Evolutionary conservation across 2,329 filamentous ascomycete species (phyloP), one percentile per base, ranked within the genome.

Genomic region (Diplodia intermedia): DNA sequence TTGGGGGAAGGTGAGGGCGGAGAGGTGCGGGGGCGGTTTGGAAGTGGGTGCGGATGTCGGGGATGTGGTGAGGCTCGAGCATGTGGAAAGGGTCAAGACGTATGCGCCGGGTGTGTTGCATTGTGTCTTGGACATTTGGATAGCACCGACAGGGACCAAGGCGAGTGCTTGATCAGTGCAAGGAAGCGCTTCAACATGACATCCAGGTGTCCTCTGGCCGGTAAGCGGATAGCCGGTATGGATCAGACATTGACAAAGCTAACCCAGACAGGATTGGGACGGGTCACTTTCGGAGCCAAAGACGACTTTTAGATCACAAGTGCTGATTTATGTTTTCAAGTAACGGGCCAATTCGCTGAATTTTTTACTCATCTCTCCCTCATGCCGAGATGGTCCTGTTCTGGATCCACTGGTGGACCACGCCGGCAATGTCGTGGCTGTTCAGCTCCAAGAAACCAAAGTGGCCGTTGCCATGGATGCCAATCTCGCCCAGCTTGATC

Each of bases 21-120:
- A 85, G 71, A 76, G 78, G 31, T 36, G 68, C 33, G 66, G 53
- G 26, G 62, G 26, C 18, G 49, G 29, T 23, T n/a, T 20, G 61
- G 31, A 11, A 31, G 49, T 43, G 9, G 38, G 7, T 47, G 29
- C 31, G 2, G 38, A 31, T 26, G 12, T 43, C 23, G 69, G 69
- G 50, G 68, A 61, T 11, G 57, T 12, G 36, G 75, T 73, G 1
- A 62, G 14, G 83, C 85, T 70, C 85, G 88, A 71, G 80, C 84
- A 75, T 83, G 85, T 77, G 11, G 77, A 79, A 69, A 72, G 65
- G 67, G 85, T 89, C 55, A 89, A 89, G 77, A 86, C 84, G 63
- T 89, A 86, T 77, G 86, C 86, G 43, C 87, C 87, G 4, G 86
- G 86, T 1, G 84, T 89, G 2, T 82, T 86, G 78, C 86, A 89